Conservation (phyloP, 1,284 basidiomycete species). For the Coniferiporia weirii region DNA sequence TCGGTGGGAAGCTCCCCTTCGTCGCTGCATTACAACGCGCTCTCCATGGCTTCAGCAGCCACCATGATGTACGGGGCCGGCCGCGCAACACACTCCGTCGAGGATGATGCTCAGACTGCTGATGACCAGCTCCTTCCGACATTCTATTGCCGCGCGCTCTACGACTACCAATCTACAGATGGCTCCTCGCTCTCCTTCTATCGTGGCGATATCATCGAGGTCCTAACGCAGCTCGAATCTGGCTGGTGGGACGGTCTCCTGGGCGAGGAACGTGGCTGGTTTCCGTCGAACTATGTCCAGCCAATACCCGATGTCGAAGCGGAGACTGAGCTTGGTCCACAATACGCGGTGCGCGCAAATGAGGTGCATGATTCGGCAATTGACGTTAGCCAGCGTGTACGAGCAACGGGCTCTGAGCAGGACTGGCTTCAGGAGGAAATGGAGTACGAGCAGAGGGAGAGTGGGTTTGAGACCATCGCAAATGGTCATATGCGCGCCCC, state of each 20-base stretch:
- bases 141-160: slow-evolving; percentile 88
- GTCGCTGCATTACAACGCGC: background rate
- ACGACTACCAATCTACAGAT: slow-evolving; percentile 89
- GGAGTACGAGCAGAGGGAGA: slow-evolving; percentile 22
- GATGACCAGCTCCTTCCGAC: slow-evolving; percentile 60
- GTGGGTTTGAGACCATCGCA: slow-evolving; percentile 25
- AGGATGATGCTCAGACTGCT: slow-evolving; percentile 22
- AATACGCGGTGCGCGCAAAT: slow-evolving; percentile 25
- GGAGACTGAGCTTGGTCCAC: slow-evolving; percentile 55
- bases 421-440: slow-evolving; percentile 45
- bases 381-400: slow-evolving; percentile 49
- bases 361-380: slow-evolving; percentile 32
- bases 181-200: slow-evolving; percentile 84
- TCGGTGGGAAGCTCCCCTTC: background rate
- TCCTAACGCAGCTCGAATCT: slow-evolving; percentile 84
- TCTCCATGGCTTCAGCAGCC: slow-evolving; percentile 26
- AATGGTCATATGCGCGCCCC: slow-evolving; percentile 23
- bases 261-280: slow-evolving; percentile 90
- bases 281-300: slow-evolving; percentile 93
- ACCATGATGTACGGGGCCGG: slow-evolving; percentile 23
- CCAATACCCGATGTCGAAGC: slow-evolving; percentile 78
- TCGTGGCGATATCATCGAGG: slow-evolving; percentile 89
- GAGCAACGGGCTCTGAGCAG: slow-evolving; percentile 37
- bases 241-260: slow-evolving; percentile 99
- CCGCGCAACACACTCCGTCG: slow-evolving; percentile 21